Evolutionary conservation across 1,139 yeast genomes (phyloP), one percentile per base, ranked within the genome.

Genomic region (Nakaseomyces sp.): DNA sequence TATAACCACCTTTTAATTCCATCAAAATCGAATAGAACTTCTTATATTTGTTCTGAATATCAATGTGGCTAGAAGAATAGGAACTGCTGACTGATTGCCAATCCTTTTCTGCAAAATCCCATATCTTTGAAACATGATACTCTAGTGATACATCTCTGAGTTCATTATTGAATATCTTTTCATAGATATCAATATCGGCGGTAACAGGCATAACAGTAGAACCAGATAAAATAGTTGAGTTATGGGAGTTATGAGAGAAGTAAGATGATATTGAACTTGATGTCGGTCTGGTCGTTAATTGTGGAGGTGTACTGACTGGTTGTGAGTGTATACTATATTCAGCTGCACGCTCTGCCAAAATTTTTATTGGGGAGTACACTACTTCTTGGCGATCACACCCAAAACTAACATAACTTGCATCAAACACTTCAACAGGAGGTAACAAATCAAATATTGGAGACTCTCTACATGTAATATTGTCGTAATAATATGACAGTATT

Each of bases 391-490:
- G 16, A 13, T 35, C 38, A 35, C 26, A 20, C 10, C 38, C 38
- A 35, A n/a, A 35, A n/a, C 4, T 18, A n/a, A 35, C 38, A 35
- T 13, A 22, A 7, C 18, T 22, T 12, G 17, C 17, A 20, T 20
- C 28, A 35, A 35, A 35, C 5, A 22, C 28, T 5, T 35, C 38
- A 13, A 35, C 28, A 8, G 38, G 38, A 43, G 49, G n/a, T 42
- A 46, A 20, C 37, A 46, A 5, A 30, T 39, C 54, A 40, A 58
- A 52, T 22, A 57, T 58, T 7, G 67, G 66, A 40, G 81, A 79
- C 12, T 79, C 81, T 2, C 75, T 64, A 44, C 70, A 70, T 0
- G 79, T 75, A 40, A 79, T 75, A 54, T 81, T 81, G 53, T 80
- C 88, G 54, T 71, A 81, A 49, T 73, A 74, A 56, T 79, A 81